These are phyloP conservation scores for Teratosphaeria epicoccoides DNA, from an alignment of 2,329 filamentous ascomycete species.

Conservation along the genomic window DNA sequence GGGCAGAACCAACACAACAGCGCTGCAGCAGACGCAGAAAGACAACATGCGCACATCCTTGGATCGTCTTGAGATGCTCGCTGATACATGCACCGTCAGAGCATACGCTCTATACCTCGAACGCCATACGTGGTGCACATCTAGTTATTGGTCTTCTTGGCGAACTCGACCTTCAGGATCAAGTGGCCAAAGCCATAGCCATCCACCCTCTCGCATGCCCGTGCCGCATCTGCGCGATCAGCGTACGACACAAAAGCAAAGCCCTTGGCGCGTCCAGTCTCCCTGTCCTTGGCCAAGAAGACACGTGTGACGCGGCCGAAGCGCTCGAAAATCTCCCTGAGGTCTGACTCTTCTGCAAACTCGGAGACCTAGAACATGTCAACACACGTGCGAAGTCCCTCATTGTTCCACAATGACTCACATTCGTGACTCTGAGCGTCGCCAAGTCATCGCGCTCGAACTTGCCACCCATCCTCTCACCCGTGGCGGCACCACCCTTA, in stretches of 20 bases:
- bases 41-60: too few species aligned
- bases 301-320: conserved; percentile 95
- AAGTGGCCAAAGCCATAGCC: conserved; percentile 83
- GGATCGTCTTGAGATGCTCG: neutral
- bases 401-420: conserved; percentile 42
- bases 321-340: conserved; percentile 95
- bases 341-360: conserved; percentile 89
- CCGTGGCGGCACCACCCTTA: conserved; percentile 45
- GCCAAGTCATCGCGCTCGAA: conserved; percentile 95
- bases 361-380: conserved; percentile 63
- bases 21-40: too few species aligned
- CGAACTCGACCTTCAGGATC: conserved; percentile 78
- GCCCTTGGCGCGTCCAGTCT: conserved; percentile 91
- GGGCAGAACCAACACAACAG: too few species aligned
- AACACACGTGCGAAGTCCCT: conserved; percentile 11
- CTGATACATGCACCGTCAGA: neutral
- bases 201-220: conserved; percentile 96
- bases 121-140: neutral
- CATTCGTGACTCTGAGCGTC: conserved; percentile 94
- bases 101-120: neutral
- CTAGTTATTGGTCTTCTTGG: conserved; percentile 45
- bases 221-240: conserved; percentile 78
- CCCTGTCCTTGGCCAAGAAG: conserved; percentile 94
- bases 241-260: conserved; percentile 98
- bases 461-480: conserved; percentile 86